These are phyloP conservation scores for Eucalyptus regnans DNA, from an alignment of 345 rosid genomes.

Conservation along the genomic window DNA sequence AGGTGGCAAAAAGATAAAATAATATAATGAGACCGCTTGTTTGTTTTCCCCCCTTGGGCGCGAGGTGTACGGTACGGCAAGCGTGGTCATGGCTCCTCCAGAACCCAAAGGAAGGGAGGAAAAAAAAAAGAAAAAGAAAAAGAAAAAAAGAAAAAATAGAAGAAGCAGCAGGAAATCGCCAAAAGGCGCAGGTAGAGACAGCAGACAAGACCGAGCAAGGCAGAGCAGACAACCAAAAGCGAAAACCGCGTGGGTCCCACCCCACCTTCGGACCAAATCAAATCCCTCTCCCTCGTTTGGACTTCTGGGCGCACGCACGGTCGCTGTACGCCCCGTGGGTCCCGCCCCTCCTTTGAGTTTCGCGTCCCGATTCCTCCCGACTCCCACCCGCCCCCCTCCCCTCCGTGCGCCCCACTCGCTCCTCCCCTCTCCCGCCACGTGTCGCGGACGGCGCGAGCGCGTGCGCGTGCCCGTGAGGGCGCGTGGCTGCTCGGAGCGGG, in stretches of 20 bases:
- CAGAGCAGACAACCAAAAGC: background rate
- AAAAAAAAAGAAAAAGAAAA: fast-evolving
- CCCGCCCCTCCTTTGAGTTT: background rate
- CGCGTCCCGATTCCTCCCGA: background rate
- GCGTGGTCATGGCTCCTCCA: background rate
- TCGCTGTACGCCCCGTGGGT: background rate
- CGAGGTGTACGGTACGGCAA: background rate
- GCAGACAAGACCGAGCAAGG: background rate
- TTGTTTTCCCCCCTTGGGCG: background rate
- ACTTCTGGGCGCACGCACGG: background rate
- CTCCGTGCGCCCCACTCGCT: background rate
- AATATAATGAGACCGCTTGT: background rate
- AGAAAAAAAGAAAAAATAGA: too few relatives aligned
- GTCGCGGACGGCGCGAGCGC: background rate
- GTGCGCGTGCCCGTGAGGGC: background rate
- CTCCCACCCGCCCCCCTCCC: background rate
- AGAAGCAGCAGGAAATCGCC: background rate
- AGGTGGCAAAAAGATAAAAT: background rate
- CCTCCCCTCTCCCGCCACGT: background rate
- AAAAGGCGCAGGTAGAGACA: background rate
- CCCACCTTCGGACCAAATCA: background rate
- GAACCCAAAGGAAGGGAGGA: background rate
- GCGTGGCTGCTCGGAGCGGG: background rate
- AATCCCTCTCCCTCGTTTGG: background rate
- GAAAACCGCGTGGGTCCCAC: slow-evolving; percentile 1